Conservation (phyloP, 2,329 filamentous ascomycete species). For the Aschersonia sp. region DNA sequence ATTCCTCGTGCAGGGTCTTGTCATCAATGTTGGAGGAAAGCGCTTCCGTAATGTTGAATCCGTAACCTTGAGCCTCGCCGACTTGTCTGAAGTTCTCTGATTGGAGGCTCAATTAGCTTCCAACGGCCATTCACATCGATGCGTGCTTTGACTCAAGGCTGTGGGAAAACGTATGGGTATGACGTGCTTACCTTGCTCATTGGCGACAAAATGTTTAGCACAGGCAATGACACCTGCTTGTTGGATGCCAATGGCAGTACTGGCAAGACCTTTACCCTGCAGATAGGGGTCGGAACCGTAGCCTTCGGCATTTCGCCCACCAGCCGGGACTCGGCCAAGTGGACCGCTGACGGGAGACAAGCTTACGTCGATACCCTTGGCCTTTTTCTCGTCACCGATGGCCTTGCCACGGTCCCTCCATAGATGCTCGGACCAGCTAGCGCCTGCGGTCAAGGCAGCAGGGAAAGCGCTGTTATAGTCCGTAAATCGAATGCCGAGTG, state of each 20-base stretch:
- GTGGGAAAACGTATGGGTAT: too few species aligned
- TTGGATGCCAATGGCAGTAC: constrained; percentile 70
- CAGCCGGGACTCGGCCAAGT: constrained; percentile 29
- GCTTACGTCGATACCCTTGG: constrained; percentile 63
- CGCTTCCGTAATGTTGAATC: constrained; percentile 47
- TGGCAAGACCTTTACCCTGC: constrained; percentile 55
- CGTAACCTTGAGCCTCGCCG: constrained; percentile 34
- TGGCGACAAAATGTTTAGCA: constrained; percentile 61
- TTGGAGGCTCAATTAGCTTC: background rate
- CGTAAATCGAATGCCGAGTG: constrained; percentile 61
- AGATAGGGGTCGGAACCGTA: constrained; percentile 61
- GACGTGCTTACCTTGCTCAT: constrained; percentile 45
- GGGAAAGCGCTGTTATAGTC: constrained; percentile 77
- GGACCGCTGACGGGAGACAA: constrained; percentile 37
- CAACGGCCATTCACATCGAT: background rate
- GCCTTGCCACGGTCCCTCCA: constrained; percentile 37
- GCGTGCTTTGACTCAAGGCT: too few species aligned
- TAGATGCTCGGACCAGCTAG: constrained; percentile 65
- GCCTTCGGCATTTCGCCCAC: constrained; percentile 49
- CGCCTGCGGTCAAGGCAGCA: constrained; percentile 63
- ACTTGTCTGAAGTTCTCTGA: constrained; percentile 57
- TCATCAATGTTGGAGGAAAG: constrained; percentile 53
- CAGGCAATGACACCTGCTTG: constrained; percentile 70
- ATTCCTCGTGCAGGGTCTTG: constrained; percentile 61
- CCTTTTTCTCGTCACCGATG: constrained; percentile 49